These are phyloP conservation scores for Acanthamoeba healyi DNA, from an alignment of 208 protist genomes.

Conservation along the genomic window DNA sequence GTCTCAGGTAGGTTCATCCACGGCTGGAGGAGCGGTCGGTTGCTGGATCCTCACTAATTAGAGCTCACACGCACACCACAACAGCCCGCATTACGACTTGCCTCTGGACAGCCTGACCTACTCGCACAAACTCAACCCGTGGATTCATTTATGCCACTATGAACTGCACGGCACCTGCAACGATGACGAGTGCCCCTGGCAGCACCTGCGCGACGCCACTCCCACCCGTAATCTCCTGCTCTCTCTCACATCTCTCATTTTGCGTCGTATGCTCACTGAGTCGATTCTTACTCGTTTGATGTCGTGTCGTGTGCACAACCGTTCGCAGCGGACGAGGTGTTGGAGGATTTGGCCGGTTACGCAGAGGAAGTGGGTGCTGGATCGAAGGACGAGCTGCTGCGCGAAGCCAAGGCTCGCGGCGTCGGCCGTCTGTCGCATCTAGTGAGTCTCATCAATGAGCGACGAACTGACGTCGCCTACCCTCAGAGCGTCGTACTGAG, in stretches of 20 bases:
- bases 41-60: too few species aligned
- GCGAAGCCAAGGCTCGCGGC: not conserved
- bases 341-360: conserved; percentile 24
- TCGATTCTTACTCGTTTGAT: too few species aligned
- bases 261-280: not conserved
- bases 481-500: not conserved
- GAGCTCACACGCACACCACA: not conserved
- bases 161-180: conserved; percentile 65
- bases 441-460: not conserved
- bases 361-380: conserved; percentile 10
- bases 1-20: conserved; percentile 44
- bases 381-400: not conserved
- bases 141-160: conserved; percentile 27
- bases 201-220: not conserved
- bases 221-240: not conserved
- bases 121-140: conserved; percentile 54
- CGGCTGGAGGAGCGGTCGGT: too few species aligned
- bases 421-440: not conserved
- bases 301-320: too few species aligned
- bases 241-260: not conserved
- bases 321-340: conserved; percentile 6
- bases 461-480: not conserved
- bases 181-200: conserved; percentile 67
- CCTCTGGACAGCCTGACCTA: conserved; percentile 43
- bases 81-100: not conserved